Percentiles rank a stretch among this genome's conserved stretches.
These are phyloP conservation scores for Jacaranda mimosifolia DNA, from an alignment of 257 asterid genomes.

Conservation along the genomic window DNA sequence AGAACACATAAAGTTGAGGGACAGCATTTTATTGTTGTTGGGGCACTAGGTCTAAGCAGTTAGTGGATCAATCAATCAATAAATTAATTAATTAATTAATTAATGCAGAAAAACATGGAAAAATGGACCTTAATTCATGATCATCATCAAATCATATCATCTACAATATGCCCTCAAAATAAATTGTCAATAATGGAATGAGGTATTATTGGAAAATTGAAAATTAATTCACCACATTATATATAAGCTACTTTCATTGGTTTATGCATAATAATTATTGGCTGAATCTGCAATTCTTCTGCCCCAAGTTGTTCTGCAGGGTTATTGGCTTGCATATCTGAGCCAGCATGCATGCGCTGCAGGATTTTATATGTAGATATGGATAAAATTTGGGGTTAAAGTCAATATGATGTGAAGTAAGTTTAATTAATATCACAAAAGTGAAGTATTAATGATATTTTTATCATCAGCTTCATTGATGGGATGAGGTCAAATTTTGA, in stretches of 20 bases:
- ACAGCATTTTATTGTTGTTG: slow-evolving; percentile 75
- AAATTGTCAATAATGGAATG: neutral
- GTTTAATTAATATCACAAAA: no score
- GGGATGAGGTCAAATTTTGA: no score
- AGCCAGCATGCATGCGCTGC: neutral
- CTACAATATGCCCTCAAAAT: slow-evolving; percentile 15
- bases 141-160: slow-evolving; percentile 31
- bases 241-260: neutral
- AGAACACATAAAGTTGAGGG: slow-evolving; percentile 58
- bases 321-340: slow-evolving; percentile 17
- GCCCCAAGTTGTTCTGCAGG: slow-evolving; percentile 11
- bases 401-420: neutral
- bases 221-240: neutral
- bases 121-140: slow-evolving; percentile 24
- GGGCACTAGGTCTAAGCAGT: slow-evolving; percentile 76
- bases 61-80: slow-evolving; percentile 57
- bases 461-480: no score
- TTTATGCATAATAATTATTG: neutral
- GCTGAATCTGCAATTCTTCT: neutral
- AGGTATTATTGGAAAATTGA: slow-evolving; percentile 21
- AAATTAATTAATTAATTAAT: no score
- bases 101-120: slow-evolving; percentile 24
- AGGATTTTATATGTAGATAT: neutral
- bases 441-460: no score
- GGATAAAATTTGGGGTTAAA: neutral